A percentile compares a stretch with the other conserved stretches of the same genome.
Conservation (phyloP, 1,139 yeast species). For the Lodderomyces margitis region DNA sequence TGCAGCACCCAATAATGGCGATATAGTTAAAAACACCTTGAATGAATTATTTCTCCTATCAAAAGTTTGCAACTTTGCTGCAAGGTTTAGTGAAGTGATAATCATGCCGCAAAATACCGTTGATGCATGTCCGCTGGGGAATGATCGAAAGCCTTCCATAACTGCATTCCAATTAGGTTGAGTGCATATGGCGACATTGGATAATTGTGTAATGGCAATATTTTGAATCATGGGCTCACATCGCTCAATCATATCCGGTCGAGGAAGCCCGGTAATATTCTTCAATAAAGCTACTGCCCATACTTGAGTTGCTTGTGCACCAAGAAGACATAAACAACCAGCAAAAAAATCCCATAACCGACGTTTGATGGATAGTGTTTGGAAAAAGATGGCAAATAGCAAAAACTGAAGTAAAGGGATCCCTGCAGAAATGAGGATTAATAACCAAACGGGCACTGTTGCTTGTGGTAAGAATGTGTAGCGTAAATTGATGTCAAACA, state of each 20-base stretch:
- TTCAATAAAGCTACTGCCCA: constrained; percentile 42
- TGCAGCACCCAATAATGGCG: constrained; percentile 38
- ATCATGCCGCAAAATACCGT: constrained; percentile 47
- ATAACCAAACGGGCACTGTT: constrained; percentile 29
- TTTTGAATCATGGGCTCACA: constrained; percentile 32
- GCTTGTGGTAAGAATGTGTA: constrained; percentile 36
- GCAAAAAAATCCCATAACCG: constrained; percentile 43
- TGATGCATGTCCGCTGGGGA: constrained; percentile 54
- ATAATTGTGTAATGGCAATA: constrained; percentile 18
- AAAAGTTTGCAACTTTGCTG: constrained; percentile 36
- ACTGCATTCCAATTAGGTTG: constrained; percentile 26
- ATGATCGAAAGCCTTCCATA: constrained; percentile 48
- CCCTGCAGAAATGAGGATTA: constrained; percentile 27
- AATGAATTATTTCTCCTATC: constrained; percentile 37
- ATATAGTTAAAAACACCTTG: constrained; percentile 31
- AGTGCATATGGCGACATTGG: constrained; percentile 36
- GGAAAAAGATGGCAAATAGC: constrained; percentile 20
- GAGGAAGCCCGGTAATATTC: constrained; percentile 42
- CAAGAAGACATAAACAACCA: constrained; percentile 37
- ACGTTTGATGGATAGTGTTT: constrained; percentile 20
- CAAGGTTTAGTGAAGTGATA: constrained; percentile 34
- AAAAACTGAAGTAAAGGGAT: constrained; percentile 34
- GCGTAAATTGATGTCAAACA: constrained; percentile 30
- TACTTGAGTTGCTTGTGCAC: constrained; percentile 40
- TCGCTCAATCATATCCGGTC: constrained; percentile 48